These are phyloP conservation scores for Blastobotrys proliferans DNA, from an alignment of 1,139 yeast species.

Conservation along the genomic window DNA sequence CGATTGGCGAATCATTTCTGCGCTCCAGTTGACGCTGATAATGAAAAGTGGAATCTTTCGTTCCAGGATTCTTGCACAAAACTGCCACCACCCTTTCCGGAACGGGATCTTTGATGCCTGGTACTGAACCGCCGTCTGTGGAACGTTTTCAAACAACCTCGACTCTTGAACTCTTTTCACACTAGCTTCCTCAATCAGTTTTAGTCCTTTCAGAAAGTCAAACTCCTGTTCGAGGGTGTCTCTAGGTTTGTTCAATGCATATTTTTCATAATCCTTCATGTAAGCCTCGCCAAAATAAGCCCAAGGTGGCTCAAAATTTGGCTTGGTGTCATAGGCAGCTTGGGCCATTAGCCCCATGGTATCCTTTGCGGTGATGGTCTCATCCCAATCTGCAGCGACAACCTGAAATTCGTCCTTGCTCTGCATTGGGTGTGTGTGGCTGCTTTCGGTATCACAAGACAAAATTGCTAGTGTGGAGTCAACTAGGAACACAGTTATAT, in stretches of 20 bases:
- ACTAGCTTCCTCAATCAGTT: conserved; percentile 49
- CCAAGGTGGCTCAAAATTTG: conserved; percentile 41
- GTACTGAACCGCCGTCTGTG: conserved; percentile 31
- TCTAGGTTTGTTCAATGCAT: conserved; percentile 21
- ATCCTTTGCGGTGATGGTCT: conserved; percentile 57
- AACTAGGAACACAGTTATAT: too few species aligned
- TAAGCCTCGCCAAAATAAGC: conserved; percentile 46
- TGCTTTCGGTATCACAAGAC: too few species aligned
- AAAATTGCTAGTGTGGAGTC: too few species aligned
- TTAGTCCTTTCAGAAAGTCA: conserved; percentile 45
- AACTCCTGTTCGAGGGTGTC: conserved; percentile 38
- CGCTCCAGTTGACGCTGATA: conserved; percentile 66
- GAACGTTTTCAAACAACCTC: conserved; percentile 46
- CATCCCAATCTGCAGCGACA: conserved; percentile 65
- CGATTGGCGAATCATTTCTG: conserved; percentile 43
- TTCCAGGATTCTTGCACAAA: conserved; percentile 34
- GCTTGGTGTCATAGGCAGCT: conserved; percentile 45
- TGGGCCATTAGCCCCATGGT: conserved; percentile 52
- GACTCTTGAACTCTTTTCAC: conserved; percentile 43
- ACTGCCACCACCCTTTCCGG: conserved; percentile 44
- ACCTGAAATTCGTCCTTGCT: conserved; percentile 14
- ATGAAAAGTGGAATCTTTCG: conserved; percentile 42
- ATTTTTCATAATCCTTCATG: conserved; percentile 35
- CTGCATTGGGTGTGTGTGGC: too few species aligned
- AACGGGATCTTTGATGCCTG: conserved; percentile 41